These are phyloP conservation scores for Zygosaccharomyces lentus DNA, from an alignment of 805 yeast genomes.

Conservation along the genomic window DNA sequence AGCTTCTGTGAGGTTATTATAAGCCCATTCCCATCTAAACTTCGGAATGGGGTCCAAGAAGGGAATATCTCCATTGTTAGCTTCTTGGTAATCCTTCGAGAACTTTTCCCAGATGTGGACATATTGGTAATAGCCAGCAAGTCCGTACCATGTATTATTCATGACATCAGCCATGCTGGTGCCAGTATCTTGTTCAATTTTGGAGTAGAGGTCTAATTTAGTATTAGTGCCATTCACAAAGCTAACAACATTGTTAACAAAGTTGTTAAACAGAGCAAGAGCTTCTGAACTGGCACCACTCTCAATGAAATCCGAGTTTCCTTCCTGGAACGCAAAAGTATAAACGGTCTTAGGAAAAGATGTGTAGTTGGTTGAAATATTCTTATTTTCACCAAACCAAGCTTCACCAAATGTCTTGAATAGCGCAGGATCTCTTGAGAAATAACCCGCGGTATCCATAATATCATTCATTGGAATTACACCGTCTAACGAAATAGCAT, in stretches of 20 bases:
- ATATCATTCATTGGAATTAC: conserved; percentile 4
- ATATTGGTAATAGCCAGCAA: conserved; percentile 4
- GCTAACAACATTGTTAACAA: conserved; percentile 3
- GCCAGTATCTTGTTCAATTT: conserved; percentile 4
- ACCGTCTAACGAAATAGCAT: conserved; percentile 2
- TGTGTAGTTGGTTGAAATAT: conserved; percentile 1
- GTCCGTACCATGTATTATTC: conserved; percentile 4
- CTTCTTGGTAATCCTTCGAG: conserved; percentile 3
- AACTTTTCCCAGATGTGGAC: conserved; percentile 3
- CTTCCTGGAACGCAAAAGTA: conserved; percentile 2
- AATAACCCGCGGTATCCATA: conserved; percentile 4
- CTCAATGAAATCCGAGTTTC: conserved; percentile 4
- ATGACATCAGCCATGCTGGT: conserved; percentile 1
- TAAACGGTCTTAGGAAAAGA: conserved; percentile 4
- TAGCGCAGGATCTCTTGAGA: conserved; percentile 2
- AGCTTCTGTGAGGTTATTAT: conserved; percentile 1
- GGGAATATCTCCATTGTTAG: conserved; percentile 4
- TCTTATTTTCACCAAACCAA: conserved; percentile 3
- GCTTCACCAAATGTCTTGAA: conserved; percentile 3
- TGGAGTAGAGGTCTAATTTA: conserved; percentile 2
- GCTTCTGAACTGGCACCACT: conserved; percentile 6
- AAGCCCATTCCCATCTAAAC: conserved; percentile 4
- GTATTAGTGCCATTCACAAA: conserved; percentile 3
- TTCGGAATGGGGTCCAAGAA: conserved; percentile 1
- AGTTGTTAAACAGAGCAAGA: conserved; percentile 1